Evolutionary conservation across 106 monocot species (phyloP), one percentile per base, ranked within the genome.

Genomic region (Dactylorhiza incarnata): DNA sequence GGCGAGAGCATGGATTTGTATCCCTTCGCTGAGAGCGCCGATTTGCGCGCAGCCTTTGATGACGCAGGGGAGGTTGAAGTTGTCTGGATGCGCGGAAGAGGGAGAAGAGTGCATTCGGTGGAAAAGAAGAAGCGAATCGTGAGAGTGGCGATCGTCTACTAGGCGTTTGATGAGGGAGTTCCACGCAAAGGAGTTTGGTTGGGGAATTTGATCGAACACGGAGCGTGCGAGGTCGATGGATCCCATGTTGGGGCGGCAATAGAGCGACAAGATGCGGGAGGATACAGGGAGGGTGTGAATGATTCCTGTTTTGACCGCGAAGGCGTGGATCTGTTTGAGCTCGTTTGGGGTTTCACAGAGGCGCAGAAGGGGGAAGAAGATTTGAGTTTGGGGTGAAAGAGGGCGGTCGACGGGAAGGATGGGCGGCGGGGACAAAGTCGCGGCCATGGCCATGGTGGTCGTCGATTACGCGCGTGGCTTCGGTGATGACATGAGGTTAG

Each of bases 11-110:
- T 84, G 84, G 16, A 76, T 25, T 72, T 79, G 79, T 6, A 46
- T 75, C 7, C 84, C 84, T 48, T 79, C 79, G 5, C 5, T 13
- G 22, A 65, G 17, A 43, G 79, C 75, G 2, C 46, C 13, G 13
- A 79, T 2, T 23, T 80, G 51, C 7, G 80, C 80, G 48, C 79
- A 83, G 6, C 48, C 78, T 25, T 79, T 79, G 72, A 84, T 50
- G 45, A 56, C 70, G 53, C 43, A 47, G 8, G 80, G 80, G 73
- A 76, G 51, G 14, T 75, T 80, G 71, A 49, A 70, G 53, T 50
- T n/a, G 11, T 76, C 79, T 50, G 80, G 84, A 12, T 16, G 22
- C 24, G 43, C 44, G 25, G 44, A 12, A 50, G 58, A 8, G 12
- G n/a, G 10, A 17, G 37, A 37, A 0, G 25, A 12, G 22, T 76